Conservation (phyloP, 345 rosid species). For the Arabis hirsuta region DNA sequence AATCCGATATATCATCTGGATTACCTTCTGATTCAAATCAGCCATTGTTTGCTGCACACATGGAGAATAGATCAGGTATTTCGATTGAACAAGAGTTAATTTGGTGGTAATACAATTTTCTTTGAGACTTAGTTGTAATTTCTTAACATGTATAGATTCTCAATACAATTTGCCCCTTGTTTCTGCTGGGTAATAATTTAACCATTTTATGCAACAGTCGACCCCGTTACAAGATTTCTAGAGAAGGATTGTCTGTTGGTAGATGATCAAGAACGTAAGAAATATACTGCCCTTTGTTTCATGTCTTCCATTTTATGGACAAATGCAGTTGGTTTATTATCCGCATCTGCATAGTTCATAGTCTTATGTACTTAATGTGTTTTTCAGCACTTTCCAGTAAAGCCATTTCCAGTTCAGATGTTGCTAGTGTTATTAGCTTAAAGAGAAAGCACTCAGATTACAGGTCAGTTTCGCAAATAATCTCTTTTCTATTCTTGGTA, state of each 20-base stretch:
- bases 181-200: conserved; percentile 34
- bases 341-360: conserved; percentile 21
- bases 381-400: conserved; percentile 35
- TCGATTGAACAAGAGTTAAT: conserved; percentile 5
- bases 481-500: conserved; percentile 19
- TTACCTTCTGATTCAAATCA: conserved; percentile 46
- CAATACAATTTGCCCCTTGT: conserved; percentile 6
- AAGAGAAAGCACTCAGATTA: conserved; percentile 65
- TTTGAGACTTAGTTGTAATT: conserved; percentile 3
- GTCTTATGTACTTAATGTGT: conserved; percentile 23
- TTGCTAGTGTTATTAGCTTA: conserved; percentile 49
- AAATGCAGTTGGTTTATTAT: conserved; percentile 17
- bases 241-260: conserved; percentile 32
- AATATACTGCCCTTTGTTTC: conserved; percentile 23
- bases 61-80: conserved; percentile 38
- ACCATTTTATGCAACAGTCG: conserved; percentile 43
- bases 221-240: conserved; percentile 34
- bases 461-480: conserved; percentile 53
- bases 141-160: conserved; percentile 1
- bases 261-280: conserved; percentile 46
- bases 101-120: conserved; percentile 4
- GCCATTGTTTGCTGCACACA: conserved; percentile 1
- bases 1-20: conserved; percentile 46
- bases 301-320: conserved; percentile 13
- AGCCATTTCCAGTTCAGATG: conserved; percentile 45